A percentile compares a stretch with the other conserved stretches of the same genome.
Evolutionary conservation across 2,329 filamentous ascomycete species (phyloP).

Genomic region (Colletotrichum liriopes): DNA sequence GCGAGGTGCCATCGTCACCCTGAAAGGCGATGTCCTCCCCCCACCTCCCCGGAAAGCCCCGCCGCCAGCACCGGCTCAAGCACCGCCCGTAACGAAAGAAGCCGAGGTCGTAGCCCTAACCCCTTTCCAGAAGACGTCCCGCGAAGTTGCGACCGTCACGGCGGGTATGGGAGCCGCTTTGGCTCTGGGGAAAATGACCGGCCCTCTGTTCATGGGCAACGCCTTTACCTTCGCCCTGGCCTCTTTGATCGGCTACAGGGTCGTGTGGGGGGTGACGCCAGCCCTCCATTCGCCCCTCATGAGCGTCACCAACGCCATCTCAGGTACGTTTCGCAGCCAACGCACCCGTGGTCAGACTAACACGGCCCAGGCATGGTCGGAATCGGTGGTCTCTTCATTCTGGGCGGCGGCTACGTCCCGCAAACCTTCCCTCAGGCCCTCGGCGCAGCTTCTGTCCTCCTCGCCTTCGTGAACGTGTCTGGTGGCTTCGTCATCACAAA

Average conservation of each 20-base stretch:
- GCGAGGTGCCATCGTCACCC: conserved; percentile 86
- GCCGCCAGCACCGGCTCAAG: conserved; percentile 63
- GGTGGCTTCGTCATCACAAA: conserved; percentile 94
- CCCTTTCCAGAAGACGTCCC: conserved; percentile 84
- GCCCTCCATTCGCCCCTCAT: conserved; percentile 91
- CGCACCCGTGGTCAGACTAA: conserved; percentile 41
- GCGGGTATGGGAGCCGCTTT: conserved; percentile 84
- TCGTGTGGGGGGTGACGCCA: conserved; percentile 88
- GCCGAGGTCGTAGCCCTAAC: conserved; percentile 78
- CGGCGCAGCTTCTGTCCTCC: conserved; percentile 83
- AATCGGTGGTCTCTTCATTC: conserved; percentile 88
- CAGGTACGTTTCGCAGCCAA: conserved; percentile 61
- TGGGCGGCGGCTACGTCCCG: conserved; percentile 85
- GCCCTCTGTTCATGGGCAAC: conserved; percentile 90
- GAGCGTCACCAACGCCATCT: conserved; percentile 95
- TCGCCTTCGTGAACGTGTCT: conserved; percentile 91
- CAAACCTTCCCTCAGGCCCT: conserved; percentile 85
- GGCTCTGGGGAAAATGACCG: conserved; percentile 84
- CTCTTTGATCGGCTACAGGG: conserved; percentile 88
- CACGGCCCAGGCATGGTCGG: conserved; percentile 80
- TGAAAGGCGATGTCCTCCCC: conserved; percentile 82
- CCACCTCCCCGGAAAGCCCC: conserved; percentile 79
- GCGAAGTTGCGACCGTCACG: conserved; percentile 82
- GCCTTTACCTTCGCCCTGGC: conserved; percentile 88
- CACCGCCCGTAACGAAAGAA: conserved; percentile 61